Base-by-base conservation (phyloP, 2,329 filamentous ascomycete genomes). In the Calonectria hongkongensis region DNA sequence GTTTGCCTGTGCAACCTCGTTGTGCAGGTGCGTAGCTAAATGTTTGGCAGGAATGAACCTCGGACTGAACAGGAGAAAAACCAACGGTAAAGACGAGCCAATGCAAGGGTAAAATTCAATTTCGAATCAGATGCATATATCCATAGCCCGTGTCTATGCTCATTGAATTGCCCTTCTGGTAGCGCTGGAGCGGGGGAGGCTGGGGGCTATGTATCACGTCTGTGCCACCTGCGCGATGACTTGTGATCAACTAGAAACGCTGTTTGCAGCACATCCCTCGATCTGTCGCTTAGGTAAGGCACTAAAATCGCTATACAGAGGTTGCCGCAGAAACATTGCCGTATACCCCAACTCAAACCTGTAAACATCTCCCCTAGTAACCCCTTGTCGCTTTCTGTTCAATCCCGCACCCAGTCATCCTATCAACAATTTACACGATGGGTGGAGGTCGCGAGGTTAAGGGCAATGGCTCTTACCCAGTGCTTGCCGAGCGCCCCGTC, bases 401-500 rank as follows among this genome's bases (percentile, higher is more conserved):
- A 83, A 83, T 72, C 79, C 84, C 36, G 80, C 82, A 75, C 79
- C 82, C 70, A 79, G 80, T 43, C 78, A 80, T 72, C 45, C 70
- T 25, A 71, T 76, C 70, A 78, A 84, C 75, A 75, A 76, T 75
- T 73, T 73, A 78, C 79, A 86, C 78, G 78, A 90, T 91, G 89
- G 89, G 89, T 78, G 89, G 89, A 78, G 88, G 85, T 68, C 80
- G 81, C 72, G 84, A 86, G 73, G 79, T 81, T 66, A 87, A 86
- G 83, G 84, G 85, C 75, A 81, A 85, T 80, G 82, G 54, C 72
- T 74, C 83, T 82, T 91, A 91, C 75, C 89, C 89, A n/a, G 75
- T 86, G 71, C 87, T 87, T 75, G 89, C 87, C 36, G 81, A 85
- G 36, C 85, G 84, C 72, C 91, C 91, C 25, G 88, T 92, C 66